Evolutionary conservation across 257 asterid genomes (phyloP).

Genomic region (Henckelia pumila): DNA sequence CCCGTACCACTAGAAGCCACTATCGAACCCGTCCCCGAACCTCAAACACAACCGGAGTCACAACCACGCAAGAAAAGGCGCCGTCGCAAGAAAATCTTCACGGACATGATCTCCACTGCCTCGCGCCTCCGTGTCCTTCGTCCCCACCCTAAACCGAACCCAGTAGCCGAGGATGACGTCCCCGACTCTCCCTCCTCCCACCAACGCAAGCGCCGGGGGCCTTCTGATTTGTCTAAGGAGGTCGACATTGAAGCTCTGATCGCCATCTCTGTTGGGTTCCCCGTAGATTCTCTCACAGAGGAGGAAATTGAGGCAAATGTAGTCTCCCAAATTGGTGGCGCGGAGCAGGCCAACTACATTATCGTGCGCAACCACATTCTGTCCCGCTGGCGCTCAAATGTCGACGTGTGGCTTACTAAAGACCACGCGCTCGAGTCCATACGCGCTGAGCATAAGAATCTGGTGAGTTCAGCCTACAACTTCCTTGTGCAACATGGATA

Average conservation of each 20-base stretch:
- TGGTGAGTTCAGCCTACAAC: conserved; percentile 72
- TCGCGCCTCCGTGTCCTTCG: conserved; percentile 83
- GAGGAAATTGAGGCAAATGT: conserved; percentile 96
- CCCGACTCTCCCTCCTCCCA: conserved; percentile 43
- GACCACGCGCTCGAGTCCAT: conserved; percentile 92
- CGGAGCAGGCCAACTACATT: conserved; percentile 87
- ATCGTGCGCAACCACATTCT: conserved; percentile 91
- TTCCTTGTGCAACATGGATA: conserved; percentile 86
- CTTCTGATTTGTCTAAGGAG: conserved; percentile 74
- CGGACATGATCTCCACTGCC: conserved; percentile 76
- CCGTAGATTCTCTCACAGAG: conserved; percentile 87
- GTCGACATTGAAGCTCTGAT: conserved; percentile 88
- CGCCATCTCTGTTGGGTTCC: conserved; percentile 93
- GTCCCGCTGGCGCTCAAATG: conserved; percentile 85
- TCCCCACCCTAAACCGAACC: conserved; percentile 62
- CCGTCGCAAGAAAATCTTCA: conserved; percentile 85
- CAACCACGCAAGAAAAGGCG: conserved; percentile 69
- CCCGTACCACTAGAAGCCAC: conserved; percentile 27
- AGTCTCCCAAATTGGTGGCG: conserved; percentile 75
- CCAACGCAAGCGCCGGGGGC: conserved; percentile 49
- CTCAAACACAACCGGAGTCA: conserved; percentile 32
- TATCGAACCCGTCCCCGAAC: conserved; percentile 24
- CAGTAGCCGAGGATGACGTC: conserved; percentile 39
- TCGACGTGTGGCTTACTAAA: conserved; percentile 78
- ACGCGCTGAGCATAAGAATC: conserved; percentile 83